Base-by-base conservation (phyloP, 179 eudicot species). In the Gypsophila paniculata region DNA sequence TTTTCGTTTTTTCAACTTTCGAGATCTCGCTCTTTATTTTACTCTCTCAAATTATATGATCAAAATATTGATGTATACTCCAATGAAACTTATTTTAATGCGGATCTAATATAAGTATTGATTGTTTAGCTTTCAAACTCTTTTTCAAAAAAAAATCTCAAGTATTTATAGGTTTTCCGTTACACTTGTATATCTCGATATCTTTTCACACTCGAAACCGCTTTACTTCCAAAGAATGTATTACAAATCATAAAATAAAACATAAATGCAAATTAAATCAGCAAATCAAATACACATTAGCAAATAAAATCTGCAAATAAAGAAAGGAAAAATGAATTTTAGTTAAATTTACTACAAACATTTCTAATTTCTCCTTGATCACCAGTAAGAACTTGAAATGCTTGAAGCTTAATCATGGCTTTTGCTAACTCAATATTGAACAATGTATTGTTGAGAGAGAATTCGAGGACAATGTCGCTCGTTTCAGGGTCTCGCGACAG, bases 331-430 rank as follows among this genome's bases (percentile, higher is more conserved):
- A 7, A 1, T 29, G 2, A 65, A 22, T 54, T 0, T 74, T 29
- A 70, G 69, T 78, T 78, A 25, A 70, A 13, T 26, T 38, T 70
- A 65, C 77, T 44, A 62, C 82, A 79, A 42, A 54, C 73, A 0
- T 44, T 75, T 64, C 82, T 75, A n/a, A 79, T 68, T 4, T 75
- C 54, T 3, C 82, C 82, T 15, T 75, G 14, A 21, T 9, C 5
- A 8, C 82, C 82, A 0, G 76, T 79, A 7, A 79, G 79, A 12
- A 79, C 82, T 4, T 75, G 70, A 29, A 75, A 60, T 25, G 66
- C 82, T 75, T 79, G 82, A 36, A 79, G n/a, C 61, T 75, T 79
- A 12, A 72, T 55, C 81, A 81, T 79, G 21, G 73, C 87, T 8
- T 63, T 64, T 0, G 69, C 75, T 6, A 79, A 60, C 22, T 65